Percentiles rank a stretch among this genome's conserved stretches.
These are phyloP conservation scores for Coix lacrymajobi DNA, from an alignment of 176 grass and related monocot species.

Conservation along the genomic window DNA sequence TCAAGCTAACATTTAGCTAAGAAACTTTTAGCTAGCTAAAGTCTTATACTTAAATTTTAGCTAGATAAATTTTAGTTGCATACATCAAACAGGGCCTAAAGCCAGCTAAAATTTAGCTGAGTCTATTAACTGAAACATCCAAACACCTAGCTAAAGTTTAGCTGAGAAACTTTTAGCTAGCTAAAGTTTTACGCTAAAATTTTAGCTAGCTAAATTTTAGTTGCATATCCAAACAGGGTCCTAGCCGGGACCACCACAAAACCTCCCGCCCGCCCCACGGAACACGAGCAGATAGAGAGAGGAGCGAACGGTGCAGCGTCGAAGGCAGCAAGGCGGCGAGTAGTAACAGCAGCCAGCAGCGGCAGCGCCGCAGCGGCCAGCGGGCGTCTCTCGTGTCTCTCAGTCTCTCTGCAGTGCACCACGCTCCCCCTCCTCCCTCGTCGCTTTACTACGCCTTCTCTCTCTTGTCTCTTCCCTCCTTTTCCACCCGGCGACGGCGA, in stretches of 20 bases:
- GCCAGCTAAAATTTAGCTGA: no score
- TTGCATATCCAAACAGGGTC: no score
- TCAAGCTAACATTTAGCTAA: no score
- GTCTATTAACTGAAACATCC: no score
- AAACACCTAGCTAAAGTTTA: no score
- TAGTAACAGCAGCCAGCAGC: neutral
- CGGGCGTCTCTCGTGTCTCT: neutral
- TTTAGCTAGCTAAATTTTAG: no score
- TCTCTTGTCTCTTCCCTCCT: neutral
- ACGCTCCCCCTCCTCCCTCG: neutral
- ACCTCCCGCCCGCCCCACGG: neutral
- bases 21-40: no score
- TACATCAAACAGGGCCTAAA: no score
- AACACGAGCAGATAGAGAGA: neutral
- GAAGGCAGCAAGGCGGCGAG: neutral
- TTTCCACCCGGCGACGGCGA: neutral
- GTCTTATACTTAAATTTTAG: no score
- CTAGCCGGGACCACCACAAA: neutral
- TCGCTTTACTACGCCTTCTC: neutral
- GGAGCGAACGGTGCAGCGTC: neutral
- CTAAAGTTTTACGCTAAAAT: no score
- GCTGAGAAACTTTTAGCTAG: no score
- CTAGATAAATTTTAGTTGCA: no score
- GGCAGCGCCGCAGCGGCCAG: neutral
- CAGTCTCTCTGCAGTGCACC: slow-evolving; percentile 31